These are phyloP conservation scores for Haplographium delicatum DNA, from an alignment of 495 filamentous ascomycete species.

Conservation along the genomic window DNA sequence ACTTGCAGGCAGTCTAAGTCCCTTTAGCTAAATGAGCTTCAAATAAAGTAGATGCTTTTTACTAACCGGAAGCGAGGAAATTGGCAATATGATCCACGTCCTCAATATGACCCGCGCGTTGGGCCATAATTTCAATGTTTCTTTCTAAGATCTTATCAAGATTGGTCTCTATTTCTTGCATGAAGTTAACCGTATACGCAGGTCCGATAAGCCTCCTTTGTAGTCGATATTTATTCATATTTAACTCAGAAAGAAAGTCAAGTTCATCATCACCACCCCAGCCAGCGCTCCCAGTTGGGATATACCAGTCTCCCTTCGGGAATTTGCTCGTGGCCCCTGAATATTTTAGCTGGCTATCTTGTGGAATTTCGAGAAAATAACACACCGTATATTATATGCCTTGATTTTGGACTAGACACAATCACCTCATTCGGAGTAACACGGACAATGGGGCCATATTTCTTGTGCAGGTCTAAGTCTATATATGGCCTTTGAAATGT, in stretches of 20 bases:
- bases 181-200: slow-evolving; percentile 29
- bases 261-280: slow-evolving; percentile 12
- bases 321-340: slow-evolving; percentile 18
- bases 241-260: slow-evolving; percentile 27
- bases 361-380: too few species aligned
- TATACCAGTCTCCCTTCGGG: slow-evolving; percentile 20
- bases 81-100: slow-evolving; percentile 9
- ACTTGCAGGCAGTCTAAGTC: background rate
- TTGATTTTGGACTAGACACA: slow-evolving; percentile 45
- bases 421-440: slow-evolving; percentile 53
- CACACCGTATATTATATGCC: too few species aligned
- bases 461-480: slow-evolving; percentile 43
- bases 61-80: slow-evolving; percentile 1
- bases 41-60: background rate
- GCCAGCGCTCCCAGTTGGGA: slow-evolving; percentile 13
- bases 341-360: too few species aligned
- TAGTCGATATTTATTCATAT: slow-evolving; percentile 33
- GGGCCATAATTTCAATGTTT: slow-evolving; percentile 2
- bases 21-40: too few species aligned
- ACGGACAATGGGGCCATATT: slow-evolving; percentile 52
- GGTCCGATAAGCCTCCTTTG: slow-evolving; percentile 37
- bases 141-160: slow-evolving; percentile 30
- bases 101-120: background rate
- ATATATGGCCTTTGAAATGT: slow-evolving; percentile 37
- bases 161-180: slow-evolving; percentile 31